Evolutionary conservation across 1,284 basidiomycete species (phyloP), one percentile per base, ranked within the genome.

Genomic region (Amylostereum areolatum): DNA sequence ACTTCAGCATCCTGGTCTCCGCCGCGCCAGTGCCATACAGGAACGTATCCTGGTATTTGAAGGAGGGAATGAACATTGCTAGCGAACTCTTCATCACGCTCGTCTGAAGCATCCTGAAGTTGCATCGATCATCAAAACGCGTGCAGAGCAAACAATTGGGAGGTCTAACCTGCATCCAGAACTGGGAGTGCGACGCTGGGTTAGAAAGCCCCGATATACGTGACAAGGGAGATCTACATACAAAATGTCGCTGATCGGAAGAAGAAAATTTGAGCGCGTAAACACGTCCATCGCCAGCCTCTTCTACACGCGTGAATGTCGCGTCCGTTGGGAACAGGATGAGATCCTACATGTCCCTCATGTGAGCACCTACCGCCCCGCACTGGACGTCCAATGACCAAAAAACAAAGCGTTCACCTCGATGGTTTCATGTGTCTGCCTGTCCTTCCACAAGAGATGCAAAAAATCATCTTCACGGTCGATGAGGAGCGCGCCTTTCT

Each of bases 261-360:
- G 85, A 89, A 1, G 81, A 80, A 68, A 91, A 91, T 64, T 85
- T 89, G 58, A 91, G 78, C 51, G 89, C 85, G 59, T 84, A 90
- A 4, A 83, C 78, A 52, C 89, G 72, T 12, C 85, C 85, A 49
- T 70, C 69, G 3, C 72, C 59, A 1, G 79, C 75, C 58, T 87
- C 77, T 2, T 76, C 54, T 9, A 90, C 81, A 63, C 81, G 84
- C 51, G 72, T 71, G 59, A 92, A 88, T 2, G 73, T 75, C n/a
- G 89, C 89, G 64, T 92, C 89, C 2, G 77, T 74, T 1, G 87
- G 85, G 61, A 91, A 87, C 37, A 91, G 66, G 54, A 91, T 88
- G 45, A 91, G 67, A 58, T 92, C 89, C 79, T 86, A 54, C 5
- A 54, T 7, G 24, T 29, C 18, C 18, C 18, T 18, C 18, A 18